These are phyloP conservation scores for Chaetoceros muelleri DNA, from an alignment of 108 stramenopile genomes.

Conservation along the genomic window DNA sequence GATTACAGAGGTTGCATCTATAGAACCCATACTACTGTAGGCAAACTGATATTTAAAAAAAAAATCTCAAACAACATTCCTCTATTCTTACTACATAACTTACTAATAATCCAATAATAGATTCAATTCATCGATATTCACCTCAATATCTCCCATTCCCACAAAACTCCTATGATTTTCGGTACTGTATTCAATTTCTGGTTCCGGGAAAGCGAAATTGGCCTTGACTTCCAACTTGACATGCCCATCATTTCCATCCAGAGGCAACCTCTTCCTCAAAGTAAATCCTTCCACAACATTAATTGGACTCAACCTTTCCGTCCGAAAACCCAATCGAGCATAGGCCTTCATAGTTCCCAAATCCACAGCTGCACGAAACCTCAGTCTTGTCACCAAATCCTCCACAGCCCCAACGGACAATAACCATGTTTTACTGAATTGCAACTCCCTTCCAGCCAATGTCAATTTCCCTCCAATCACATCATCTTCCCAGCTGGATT, in stretches of 20 bases:
- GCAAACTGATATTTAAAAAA: neutral
- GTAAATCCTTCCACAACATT: conserved; percentile 59
- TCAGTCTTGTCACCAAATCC: conserved; percentile 52
- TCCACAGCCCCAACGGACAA: conserved; percentile 26
- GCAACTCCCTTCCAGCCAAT: conserved; percentile 37
- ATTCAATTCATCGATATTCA: conserved; percentile 63
- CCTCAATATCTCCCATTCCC: conserved; percentile 65
- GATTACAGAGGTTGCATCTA: neutral
- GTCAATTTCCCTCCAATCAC: conserved; percentile 60
- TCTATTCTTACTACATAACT: neutral
- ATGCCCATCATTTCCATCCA: conserved; percentile 44
- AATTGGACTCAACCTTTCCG: conserved; percentile 48
- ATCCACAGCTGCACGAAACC: conserved; percentile 58
- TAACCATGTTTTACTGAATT: conserved; percentile 52
- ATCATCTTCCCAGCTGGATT: conserved; percentile 52
- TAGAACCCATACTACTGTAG: neutral
- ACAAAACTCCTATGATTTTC: conserved; percentile 43
- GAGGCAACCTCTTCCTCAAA: conserved; percentile 33
- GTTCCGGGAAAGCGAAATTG: conserved; percentile 59
- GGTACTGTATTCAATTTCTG: conserved; percentile 53
- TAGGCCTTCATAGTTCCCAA: conserved; percentile 47
- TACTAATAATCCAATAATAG: conserved; percentile 51
- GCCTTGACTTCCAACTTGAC: conserved; percentile 60
- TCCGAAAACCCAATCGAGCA: conserved; percentile 53
- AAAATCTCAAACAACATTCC: too few species aligned